phyloP scores from a whole-genome alignment of 768 basidiomycete genomes.

The Collybiopsis luxurians region DNA sequence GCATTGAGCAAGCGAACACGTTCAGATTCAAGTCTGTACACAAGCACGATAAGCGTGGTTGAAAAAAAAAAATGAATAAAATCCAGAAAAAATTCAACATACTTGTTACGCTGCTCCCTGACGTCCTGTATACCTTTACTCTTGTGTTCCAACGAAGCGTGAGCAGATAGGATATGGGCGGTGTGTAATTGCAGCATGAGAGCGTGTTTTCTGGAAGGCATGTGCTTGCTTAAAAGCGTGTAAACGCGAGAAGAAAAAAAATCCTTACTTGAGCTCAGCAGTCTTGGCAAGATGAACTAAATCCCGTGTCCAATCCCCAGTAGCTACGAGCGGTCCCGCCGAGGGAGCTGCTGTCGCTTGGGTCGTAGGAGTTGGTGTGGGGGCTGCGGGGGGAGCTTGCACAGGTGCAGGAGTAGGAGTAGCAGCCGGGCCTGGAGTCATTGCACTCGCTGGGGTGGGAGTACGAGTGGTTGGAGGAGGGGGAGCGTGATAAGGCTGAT shows the following conservation, averaged over 20 bases:
- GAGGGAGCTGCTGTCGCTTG: neutral
- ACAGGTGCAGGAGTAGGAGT: too few species aligned
- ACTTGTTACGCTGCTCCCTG: conserved; percentile 85
- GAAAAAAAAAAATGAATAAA: neutral
- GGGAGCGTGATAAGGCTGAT: neutral
- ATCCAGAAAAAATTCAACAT: conserved; percentile 20
- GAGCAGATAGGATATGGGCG: conserved; percentile 82
- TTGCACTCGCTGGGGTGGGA: too few species aligned
- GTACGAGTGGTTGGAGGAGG: neutral
- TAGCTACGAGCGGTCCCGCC: conserved; percentile 58
- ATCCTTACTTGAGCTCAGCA: conserved; percentile 80
- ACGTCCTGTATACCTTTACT: conserved; percentile 77
- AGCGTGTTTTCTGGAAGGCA: conserved; percentile 68
- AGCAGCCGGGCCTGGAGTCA: too few species aligned
- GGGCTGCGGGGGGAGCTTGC: neutral
- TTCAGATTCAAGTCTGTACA: conserved; percentile 79
- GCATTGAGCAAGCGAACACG: conserved; percentile 63
- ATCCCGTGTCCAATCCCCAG: conserved; percentile 86
- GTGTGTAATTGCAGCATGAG: conserved; percentile 83
- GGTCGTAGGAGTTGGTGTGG: neutral
- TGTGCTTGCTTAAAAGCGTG: neutral
- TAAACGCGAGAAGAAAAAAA: neutral
- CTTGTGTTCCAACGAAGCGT: conserved; percentile 76
- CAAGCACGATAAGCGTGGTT: neutral
- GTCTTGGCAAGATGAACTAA: conserved; percentile 84